Evolutionary conservation across 345 rosid genomes (phyloP).

Genomic region (Salix brachista): DNA sequence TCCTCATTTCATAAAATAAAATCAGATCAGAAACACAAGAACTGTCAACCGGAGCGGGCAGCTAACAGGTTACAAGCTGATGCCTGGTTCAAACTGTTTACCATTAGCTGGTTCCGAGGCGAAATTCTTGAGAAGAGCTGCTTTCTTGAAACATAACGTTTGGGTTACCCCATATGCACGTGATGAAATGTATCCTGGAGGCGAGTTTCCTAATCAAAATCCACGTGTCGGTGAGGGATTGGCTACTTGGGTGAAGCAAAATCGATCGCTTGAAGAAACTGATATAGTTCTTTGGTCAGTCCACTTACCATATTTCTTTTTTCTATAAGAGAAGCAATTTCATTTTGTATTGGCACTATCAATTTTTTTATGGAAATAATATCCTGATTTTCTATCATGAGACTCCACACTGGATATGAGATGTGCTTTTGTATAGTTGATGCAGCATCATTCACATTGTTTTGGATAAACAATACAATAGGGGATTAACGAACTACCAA

Average conservation of each 20-base stretch:
- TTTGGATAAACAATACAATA: not conserved
- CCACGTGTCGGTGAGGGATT: constrained; percentile 85
- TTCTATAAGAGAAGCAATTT: not conserved
- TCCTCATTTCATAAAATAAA: not conserved
- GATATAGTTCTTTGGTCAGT: constrained; percentile 78
- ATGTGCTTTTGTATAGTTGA: too few relatives aligned
- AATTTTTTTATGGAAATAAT: not conserved
- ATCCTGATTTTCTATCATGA: not conserved
- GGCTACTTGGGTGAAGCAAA: constrained; percentile 79
- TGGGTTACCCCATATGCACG: constrained; percentile 80
- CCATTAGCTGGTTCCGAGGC: constrained; percentile 87
- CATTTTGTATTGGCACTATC: not conserved
- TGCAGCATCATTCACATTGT: not conserved
- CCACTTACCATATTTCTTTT: not conserved
- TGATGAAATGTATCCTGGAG: constrained; percentile 79
- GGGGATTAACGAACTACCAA: too few relatives aligned
- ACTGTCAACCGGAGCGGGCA: constrained; percentile 89
- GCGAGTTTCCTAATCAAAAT: constrained; percentile 94
- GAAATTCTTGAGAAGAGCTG: constrained; percentile 81
- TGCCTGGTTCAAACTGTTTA: constrained; percentile 86
- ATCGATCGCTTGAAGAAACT: constrained; percentile 76
- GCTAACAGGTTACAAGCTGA: constrained; percentile 74
- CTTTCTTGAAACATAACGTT: constrained; percentile 79
- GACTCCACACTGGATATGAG: too few relatives aligned
- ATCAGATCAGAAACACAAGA: constrained; percentile 84